Evolutionary conservation across 1,139 yeast genomes (phyloP).

Genomic region (Taphrina sp.): DNA sequence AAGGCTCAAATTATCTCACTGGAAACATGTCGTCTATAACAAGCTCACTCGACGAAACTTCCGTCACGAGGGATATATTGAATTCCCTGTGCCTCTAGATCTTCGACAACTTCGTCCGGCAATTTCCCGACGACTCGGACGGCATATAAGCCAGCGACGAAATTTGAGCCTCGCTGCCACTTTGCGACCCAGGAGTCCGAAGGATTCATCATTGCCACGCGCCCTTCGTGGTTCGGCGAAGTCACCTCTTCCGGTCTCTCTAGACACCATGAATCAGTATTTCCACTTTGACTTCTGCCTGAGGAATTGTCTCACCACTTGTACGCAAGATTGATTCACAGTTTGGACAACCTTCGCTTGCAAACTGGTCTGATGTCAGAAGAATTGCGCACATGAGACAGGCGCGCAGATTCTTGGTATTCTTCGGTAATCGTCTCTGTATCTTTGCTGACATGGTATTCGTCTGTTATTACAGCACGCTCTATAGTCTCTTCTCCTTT

Average conservation of each 20-base stretch:
- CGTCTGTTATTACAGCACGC: too few relatives aligned
- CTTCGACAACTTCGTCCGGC: slow-evolving; percentile 79
- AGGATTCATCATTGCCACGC: slow-evolving; percentile 86
- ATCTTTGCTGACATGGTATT: too few relatives aligned
- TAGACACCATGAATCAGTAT: neutral
- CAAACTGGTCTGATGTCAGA: slow-evolving; percentile 56
- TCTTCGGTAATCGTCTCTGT: slow-evolving; percentile 11
- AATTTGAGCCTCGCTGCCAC: slow-evolving; percentile 91
- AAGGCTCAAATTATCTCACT: too few relatives aligned
- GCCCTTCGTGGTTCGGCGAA: slow-evolving; percentile 72
- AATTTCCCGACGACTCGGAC: slow-evolving; percentile 88
- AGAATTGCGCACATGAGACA: slow-evolving; percentile 96
- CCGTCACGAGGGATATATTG: slow-evolving; percentile 96
- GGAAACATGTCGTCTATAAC: too few relatives aligned
- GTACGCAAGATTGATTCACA: slow-evolving; percentile 77
- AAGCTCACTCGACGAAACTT: slow-evolving; percentile 68
- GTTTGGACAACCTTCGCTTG: slow-evolving; percentile 68
- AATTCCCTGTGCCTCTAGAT: slow-evolving; percentile 68
- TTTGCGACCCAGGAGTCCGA: slow-evolving; percentile 88
- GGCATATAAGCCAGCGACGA: slow-evolving; percentile 84
- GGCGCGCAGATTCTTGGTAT: slow-evolving; percentile 55
- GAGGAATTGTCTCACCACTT: neutral
- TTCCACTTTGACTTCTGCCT: neutral
- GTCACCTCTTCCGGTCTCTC: slow-evolving; percentile 47
- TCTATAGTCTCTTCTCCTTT: too few relatives aligned